Evolutionary conservation across 2,329 filamentous ascomycete species (phyloP), one percentile per base, ranked within the genome.

Genomic region (Aspergillus tanneri): DNA sequence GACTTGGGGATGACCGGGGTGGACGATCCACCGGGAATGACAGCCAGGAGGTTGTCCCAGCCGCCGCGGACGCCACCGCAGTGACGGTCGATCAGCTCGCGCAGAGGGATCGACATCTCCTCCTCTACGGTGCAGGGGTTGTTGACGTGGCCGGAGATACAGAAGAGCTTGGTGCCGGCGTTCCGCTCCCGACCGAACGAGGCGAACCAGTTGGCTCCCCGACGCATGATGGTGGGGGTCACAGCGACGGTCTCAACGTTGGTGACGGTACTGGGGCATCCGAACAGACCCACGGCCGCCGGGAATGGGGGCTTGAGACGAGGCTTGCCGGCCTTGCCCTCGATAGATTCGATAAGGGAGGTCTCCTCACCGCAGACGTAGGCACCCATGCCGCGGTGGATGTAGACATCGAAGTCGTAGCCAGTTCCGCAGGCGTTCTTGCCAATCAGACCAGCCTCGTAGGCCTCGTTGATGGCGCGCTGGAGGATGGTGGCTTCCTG

Each of bases 331-430:
- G 92, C 90, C 80, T 99, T 99, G 70, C 93, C 93, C 78, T 99
- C 93, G 53, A 99, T 81, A 23, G 93, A 97, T 74, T 99, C 93
- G 66, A 99, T 99, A 56, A 99, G 79, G 10, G 92, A 96, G 4
- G 93, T 99, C 76, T 99, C 93, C 75, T 99, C 93, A 63, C 93
- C 93, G 65, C 93, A 99, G 55, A 99, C 89, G 74, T 99, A 99
- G 55, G 93, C 93, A 68, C 93, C 93, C 76, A 89, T 95, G 67
- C 93, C 93, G 56, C 93, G 90, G 82, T 99, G 93, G 61, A 99
- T 77, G 75, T 87, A 97, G 64, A 99, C 87, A 68, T 99, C 93
- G 68, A 96, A 99, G 75, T 97, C 92, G 76, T 96, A 99, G 59
- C 93, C 93, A 56, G 88, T 91, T 48, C 86, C 89, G 75, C 93